These are phyloP conservation scores for Metschnikowia amazonensis DNA, from an alignment of 805 yeast species.

Conservation along the genomic window DNA sequence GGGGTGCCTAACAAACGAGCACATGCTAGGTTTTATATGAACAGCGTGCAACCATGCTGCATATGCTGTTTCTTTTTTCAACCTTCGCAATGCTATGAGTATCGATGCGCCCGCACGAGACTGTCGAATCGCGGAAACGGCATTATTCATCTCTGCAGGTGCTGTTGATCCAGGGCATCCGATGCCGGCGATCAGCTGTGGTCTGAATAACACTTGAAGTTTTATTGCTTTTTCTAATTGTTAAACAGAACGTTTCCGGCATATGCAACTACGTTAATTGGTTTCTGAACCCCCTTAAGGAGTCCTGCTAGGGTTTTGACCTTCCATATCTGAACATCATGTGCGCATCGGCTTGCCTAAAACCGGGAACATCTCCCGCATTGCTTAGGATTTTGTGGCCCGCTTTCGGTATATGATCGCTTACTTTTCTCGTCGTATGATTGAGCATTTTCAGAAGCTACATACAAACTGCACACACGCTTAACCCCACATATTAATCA, in stretches of 20 bases:
- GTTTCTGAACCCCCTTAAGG: not conserved
- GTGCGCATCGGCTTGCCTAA: constrained; percentile 2
- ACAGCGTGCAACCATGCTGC: not conserved
- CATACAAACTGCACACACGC: not conserved
- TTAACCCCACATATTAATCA: not conserved
- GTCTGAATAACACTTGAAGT: not conserved
- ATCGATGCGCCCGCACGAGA: constrained; percentile 1
- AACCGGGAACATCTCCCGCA: constrained; percentile 1
- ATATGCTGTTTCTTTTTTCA: constrained; percentile 4
- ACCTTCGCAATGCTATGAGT: constrained; percentile 1
- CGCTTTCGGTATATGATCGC: constrained; percentile 7
- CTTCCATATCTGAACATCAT: not conserved
- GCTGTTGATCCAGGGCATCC: constrained; percentile 7
- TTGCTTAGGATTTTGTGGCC: not conserved
- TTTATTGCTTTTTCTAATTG: not conserved
- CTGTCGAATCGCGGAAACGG: constrained; percentile 11
- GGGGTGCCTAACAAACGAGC: not conserved
- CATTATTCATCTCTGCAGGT: constrained; percentile 17
- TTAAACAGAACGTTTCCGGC: not conserved
- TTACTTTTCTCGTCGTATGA: not conserved
- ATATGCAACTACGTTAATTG: not conserved
- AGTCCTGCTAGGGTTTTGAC: not conserved
- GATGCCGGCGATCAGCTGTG: not conserved
- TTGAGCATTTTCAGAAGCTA: not conserved
- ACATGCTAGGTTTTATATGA: constrained; percentile 1